Evolutionary conservation across 2,329 filamentous ascomycete genomes (phyloP), one percentile per base, ranked within the genome.

Genomic region (Anthostomella pinea): DNA sequence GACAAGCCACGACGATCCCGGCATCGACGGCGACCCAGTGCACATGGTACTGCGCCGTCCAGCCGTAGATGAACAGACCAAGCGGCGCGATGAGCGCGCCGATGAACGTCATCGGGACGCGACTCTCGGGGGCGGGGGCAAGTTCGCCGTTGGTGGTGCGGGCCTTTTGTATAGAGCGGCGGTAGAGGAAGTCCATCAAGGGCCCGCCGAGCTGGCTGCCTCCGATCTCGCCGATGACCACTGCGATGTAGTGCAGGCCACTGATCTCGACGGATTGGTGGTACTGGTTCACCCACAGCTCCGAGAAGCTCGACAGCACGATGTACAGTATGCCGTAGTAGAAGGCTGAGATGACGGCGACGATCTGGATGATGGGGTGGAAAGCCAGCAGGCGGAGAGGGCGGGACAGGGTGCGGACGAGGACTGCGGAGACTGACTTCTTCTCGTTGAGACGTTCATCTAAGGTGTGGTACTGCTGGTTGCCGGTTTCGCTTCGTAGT

Each of bases 271-370:
- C 64, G 1, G 70, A 69, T 49, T 81, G 67, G 35, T 67, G 52
- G 49, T 86, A 87, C 10, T 66, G 58, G 0, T 53, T 46, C 2
- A 57, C 65, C 77, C 78, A 85, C 1, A 86, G 63, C 0, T 57
- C 51, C 0, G 81, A 74, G 46, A 83, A 83, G 2, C 74, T 82
- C 0, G 76, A 73, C 1, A 85, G 68, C 19, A 80, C 67, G 15
- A 85, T 72, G 38, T 83, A 85, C 53, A 83, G 72, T 1, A 81
- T 56, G 0, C 81, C 80, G 45, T 81, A 83, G 11, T 75, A 60
- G 44, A 78, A 75, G 1, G 73, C 79, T 46, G 72, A 71, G 48
- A 80, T 75, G 8, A 73, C 27, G 0, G 77, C 68, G 0, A 76
- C 54, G 16, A 73, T 65, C 48, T 79, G 76, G 17, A 83, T 69